Conservation (phyloP, 1,139 yeast genomes). For the Candida labiduridarum region DNA sequence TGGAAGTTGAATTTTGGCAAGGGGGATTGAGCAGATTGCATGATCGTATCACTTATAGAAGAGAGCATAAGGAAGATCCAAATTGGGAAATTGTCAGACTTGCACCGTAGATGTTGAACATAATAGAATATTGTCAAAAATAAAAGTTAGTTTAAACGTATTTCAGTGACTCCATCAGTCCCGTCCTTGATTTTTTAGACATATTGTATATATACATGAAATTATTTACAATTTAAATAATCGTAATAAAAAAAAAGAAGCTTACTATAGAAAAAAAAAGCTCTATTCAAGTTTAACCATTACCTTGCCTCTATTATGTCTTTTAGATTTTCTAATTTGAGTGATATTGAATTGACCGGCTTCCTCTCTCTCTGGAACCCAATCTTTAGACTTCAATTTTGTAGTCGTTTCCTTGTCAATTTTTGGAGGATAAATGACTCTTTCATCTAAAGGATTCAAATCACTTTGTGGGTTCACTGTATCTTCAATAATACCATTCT, state of each 20-base stretch:
- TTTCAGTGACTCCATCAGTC: neutral
- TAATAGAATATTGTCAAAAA: neutral
- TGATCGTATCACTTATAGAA: slow-evolving; percentile 78
- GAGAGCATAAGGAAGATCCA: slow-evolving; percentile 47
- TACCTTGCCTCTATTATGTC: slow-evolving; percentile 24
- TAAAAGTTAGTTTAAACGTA: neutral
- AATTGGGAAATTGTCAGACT: slow-evolving; percentile 70
- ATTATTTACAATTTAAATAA: slow-evolving; percentile 2
- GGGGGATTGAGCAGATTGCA: slow-evolving; percentile 90
- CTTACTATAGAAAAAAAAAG: neutral
- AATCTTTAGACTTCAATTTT: slow-evolving; percentile 55
- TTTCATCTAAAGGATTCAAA: slow-evolving; percentile 63
- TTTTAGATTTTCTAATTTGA: slow-evolving; percentile 8
- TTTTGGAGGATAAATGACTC: slow-evolving; percentile 78
- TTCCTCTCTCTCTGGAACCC: slow-evolving; percentile 58
- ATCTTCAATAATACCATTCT: slow-evolving; percentile 25
- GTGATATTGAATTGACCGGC: slow-evolving; percentile 29
- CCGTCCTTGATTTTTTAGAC: slow-evolving; percentile 1
- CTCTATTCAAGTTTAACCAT: slow-evolving; percentile 11
- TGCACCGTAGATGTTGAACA: slow-evolving; percentile 58
- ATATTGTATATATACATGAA: slow-evolving; percentile 5
- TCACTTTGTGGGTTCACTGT: slow-evolving; percentile 41
- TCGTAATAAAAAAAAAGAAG: neutral
- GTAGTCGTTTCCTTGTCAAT: slow-evolving; percentile 46
- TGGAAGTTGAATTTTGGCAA: slow-evolving; percentile 96